phyloP scores from a whole-genome alignment of 2,329 filamentous ascomycete species.

The Aspergillus ibericus region DNA sequence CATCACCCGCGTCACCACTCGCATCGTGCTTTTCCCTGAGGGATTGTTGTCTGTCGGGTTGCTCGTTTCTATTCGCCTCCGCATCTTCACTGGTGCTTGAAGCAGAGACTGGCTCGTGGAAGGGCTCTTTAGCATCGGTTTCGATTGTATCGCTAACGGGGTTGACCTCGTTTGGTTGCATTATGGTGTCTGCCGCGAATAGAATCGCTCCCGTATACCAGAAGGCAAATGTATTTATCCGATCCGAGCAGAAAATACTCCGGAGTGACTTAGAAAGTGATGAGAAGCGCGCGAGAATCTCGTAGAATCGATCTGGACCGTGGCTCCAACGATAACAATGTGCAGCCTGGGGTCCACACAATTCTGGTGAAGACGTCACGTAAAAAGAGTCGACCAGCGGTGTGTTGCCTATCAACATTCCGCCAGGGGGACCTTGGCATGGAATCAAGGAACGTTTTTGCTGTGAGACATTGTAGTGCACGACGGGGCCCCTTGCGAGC shows the following conservation, averaged over 20 bases:
- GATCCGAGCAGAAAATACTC: not conserved
- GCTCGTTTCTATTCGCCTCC: not conserved
- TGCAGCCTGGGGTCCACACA: not conserved
- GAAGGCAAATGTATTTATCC: not conserved
- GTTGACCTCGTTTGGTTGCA: not conserved
- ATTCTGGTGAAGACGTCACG: not conserved
- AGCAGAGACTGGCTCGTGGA: not conserved
- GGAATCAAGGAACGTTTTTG: slow-evolving; percentile 10
- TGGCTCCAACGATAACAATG: not conserved
- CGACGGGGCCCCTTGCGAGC: not conserved
- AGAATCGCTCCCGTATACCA: not conserved
- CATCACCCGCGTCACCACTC: not conserved
- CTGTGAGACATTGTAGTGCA: not conserved
- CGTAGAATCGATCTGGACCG: not conserved
- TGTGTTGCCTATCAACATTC: not conserved
- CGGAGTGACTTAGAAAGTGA: not conserved
- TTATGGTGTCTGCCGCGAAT: not conserved
- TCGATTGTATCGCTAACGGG: not conserved
- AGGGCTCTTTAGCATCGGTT: not conserved
- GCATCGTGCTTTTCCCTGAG: not conserved
- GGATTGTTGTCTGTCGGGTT: not conserved
- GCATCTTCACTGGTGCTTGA: not conserved
- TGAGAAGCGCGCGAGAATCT: not conserved
- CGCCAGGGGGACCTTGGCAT: not conserved
- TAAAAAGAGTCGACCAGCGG: not conserved